phyloP scores from a whole-genome alignment of 2,329 filamentous ascomycete genomes.

The Fusarium sp. region DNA sequence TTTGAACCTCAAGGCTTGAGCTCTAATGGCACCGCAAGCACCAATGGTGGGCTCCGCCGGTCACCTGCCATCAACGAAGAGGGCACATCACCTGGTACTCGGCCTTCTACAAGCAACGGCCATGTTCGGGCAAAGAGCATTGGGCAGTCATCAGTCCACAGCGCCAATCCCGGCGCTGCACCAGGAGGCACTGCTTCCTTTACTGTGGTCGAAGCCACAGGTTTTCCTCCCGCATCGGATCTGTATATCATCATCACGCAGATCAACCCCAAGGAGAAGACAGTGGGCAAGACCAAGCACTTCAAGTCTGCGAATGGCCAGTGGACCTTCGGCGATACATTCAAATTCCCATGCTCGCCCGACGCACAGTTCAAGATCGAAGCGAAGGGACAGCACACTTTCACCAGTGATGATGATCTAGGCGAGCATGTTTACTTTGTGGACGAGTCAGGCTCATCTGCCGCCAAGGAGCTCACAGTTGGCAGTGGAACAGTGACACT shows the following conservation, averaged over 20 bases:
- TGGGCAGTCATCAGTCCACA: conserved; percentile 73
- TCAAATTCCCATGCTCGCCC: conserved; percentile 79
- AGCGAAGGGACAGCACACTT: conserved; percentile 85
- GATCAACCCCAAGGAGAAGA: conserved; percentile 74
- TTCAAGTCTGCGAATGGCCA: conserved; percentile 76
- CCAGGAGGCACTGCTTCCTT: conserved; percentile 82
- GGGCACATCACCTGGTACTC: conserved; percentile 36
- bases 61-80: conserved; percentile 51
- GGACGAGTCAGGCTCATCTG: conserved; percentile 76
- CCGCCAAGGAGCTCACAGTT: conserved; percentile 78
- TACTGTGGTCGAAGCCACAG: conserved; percentile 79
- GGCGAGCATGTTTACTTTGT: conserved; percentile 91
- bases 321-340: conserved; percentile 79
- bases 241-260: conserved; percentile 80
- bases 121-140: conserved; percentile 67
- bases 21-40: conserved; percentile 49
- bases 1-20: conserved; percentile 51
- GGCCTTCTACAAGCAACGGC: conserved; percentile 44
- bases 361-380: conserved; percentile 88
- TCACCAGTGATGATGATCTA: conserved; percentile 83
- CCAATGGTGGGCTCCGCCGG: conserved; percentile 53
- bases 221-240: conserved; percentile 79
- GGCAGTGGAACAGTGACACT: conserved; percentile 78
- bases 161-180: conserved; percentile 65
- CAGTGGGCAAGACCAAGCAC: conserved; percentile 91